Percentiles rank a stretch among this genome's conserved stretches.
These are phyloP conservation scores for Pichia sp. DNA, from an alignment of 1,139 yeast genomes.

Conservation along the genomic window DNA sequence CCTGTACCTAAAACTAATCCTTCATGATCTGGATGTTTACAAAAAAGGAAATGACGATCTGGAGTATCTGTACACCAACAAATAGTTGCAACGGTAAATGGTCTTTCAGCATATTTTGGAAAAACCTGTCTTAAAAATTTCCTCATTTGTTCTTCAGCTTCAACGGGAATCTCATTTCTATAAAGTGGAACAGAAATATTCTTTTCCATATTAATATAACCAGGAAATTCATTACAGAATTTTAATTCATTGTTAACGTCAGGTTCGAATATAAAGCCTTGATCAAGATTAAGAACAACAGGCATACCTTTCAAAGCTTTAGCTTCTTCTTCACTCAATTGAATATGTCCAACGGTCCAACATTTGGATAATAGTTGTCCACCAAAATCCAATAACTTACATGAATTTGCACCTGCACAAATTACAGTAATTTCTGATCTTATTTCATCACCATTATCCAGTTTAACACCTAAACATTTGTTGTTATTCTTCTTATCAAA, in stretches of 20 bases:
- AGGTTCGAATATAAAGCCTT: conserved; percentile 45
- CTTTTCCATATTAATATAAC: conserved; percentile 28
- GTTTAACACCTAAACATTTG: conserved; percentile 15
- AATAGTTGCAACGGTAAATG: conserved; percentile 20
- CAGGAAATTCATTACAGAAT: conserved; percentile 34
- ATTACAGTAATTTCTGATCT: conserved; percentile 30
- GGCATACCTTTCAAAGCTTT: conserved; percentile 31
- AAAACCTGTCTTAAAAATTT: conserved; percentile 20
- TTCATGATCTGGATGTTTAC: conserved; percentile 21
- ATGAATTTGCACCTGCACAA: conserved; percentile 35
- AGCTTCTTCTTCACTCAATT: conserved; percentile 30
- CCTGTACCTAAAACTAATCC: conserved; percentile 26
- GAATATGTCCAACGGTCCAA: conserved; percentile 34
- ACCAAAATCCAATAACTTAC: conserved; percentile 30
- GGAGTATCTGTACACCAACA: conserved; percentile 30
- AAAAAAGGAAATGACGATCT: conserved; percentile 25
- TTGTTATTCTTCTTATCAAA: conserved; percentile 9
- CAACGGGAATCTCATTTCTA: conserved; percentile 26
- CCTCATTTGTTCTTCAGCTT: conserved; percentile 17
- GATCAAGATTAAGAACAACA: conserved; percentile 37
- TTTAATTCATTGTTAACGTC: conserved; percentile 34
- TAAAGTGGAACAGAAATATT: conserved; percentile 28
- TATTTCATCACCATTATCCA: conserved; percentile 21
- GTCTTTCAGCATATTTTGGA: conserved; percentile 23
- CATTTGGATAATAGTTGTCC: conserved; percentile 31